Evolutionary conservation across 495 filamentous ascomycete species (phyloP).

Genomic region (Mytilinidion resinicola): DNA sequence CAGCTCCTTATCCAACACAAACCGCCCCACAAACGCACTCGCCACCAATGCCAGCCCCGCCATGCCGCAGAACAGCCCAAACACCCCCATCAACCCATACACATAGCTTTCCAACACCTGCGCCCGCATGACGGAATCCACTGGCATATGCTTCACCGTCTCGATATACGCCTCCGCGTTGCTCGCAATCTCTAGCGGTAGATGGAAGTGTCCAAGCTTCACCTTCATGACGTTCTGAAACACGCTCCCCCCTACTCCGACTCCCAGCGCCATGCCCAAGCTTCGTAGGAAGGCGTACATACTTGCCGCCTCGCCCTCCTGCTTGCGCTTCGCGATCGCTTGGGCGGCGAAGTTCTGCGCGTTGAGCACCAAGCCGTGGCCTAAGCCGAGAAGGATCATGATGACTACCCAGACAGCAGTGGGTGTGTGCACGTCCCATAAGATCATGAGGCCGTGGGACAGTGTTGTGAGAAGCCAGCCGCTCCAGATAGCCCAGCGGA

Average conservation of each 20-base stretch:
- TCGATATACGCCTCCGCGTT: neutral
- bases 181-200: neutral
- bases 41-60: neutral
- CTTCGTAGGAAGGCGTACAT: constrained; percentile 22
- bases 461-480: constrained; percentile 49
- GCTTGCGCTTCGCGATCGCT: constrained; percentile 20
- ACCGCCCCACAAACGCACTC: neutral
- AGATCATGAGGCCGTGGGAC: constrained; percentile 45
- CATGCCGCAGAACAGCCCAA: neutral
- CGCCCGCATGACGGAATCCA: neutral
- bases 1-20: neutral
- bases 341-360: constrained; percentile 47
- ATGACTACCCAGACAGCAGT: constrained; percentile 48
- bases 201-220: neutral
- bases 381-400: constrained; percentile 46
- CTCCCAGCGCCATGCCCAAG: constrained; percentile 14
- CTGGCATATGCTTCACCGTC: neutral
- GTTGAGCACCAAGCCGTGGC: constrained; percentile 50
- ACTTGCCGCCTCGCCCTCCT: constrained; percentile 14
- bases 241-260: constrained; percentile 3
- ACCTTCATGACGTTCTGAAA: constrained; percentile 3
- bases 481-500: constrained; percentile 48
- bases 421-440: constrained; percentile 44
- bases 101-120: neutral
- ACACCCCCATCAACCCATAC: neutral